Evolutionary conservation across 345 rosid species (phyloP).

Genomic region (Eucalyptus sp.): DNA sequence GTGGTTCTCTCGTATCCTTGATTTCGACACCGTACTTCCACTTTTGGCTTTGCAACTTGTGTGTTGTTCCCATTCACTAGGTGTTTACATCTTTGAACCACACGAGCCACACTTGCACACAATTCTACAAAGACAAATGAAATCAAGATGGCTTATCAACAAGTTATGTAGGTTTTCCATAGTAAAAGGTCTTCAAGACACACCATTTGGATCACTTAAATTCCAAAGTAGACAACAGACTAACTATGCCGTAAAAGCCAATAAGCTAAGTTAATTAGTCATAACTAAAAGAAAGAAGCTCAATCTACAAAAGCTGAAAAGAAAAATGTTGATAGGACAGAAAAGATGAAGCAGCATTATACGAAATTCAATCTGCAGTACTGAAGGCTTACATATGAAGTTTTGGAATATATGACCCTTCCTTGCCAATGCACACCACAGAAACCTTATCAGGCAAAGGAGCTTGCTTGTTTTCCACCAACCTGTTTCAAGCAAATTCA

Average conservation of each 20-base stretch:
- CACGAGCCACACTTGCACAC: slow-evolving; percentile 77
- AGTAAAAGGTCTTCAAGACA: not conserved
- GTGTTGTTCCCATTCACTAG: slow-evolving; percentile 94
- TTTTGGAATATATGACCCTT: slow-evolving; percentile 70
- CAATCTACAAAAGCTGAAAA: not conserved
- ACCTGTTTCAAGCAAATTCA: slow-evolving; percentile 29
- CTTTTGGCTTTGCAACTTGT: slow-evolving; percentile 95
- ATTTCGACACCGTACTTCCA: slow-evolving; percentile 95
- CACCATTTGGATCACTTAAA: not conserved
- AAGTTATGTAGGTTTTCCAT: not conserved
- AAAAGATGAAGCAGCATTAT: not conserved
- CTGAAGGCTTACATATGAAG: slow-evolving; percentile 53
- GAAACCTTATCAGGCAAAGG: slow-evolving; percentile 41
- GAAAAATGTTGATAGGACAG: not conserved
- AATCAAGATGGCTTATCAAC: not conserved
- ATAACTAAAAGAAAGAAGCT: not conserved
- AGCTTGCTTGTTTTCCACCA: slow-evolving; percentile 22
- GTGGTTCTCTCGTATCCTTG: slow-evolving; percentile 45
- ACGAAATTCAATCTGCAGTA: not conserved
- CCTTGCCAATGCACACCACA: slow-evolving; percentile 92
- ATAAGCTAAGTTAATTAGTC: not conserved
- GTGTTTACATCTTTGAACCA: slow-evolving; percentile 63
- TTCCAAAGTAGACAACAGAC: not conserved
- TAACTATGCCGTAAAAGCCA: not conserved
- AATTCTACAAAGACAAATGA: slow-evolving; percentile 36